Evolutionary conservation across 768 basidiomycete species (phyloP).

Genomic region (Daedaleopsis nitida): DNA sequence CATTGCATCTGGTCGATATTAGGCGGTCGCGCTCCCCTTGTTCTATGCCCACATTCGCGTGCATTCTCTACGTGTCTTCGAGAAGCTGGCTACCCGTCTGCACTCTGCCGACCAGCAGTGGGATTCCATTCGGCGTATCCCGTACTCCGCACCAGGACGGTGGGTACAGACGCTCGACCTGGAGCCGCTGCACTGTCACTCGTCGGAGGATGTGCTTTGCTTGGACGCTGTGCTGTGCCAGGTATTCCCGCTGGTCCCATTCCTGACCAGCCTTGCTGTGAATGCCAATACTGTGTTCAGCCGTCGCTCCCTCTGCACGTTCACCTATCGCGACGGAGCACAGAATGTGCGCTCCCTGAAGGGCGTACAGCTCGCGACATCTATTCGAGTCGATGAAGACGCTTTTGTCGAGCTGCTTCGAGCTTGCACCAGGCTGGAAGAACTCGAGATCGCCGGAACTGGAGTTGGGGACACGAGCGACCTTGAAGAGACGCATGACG

Average conservation of each 20-base stretch:
- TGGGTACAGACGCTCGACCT: constrained; percentile 83
- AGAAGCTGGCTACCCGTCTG: constrained; percentile 60
- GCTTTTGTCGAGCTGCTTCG: constrained; percentile 60
- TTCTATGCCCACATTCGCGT: constrained; percentile 61
- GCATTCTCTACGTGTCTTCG: constrained; percentile 44
- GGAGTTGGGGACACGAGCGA: constrained; percentile 55
- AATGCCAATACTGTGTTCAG: constrained; percentile 63
- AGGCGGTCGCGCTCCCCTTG: constrained; percentile 71
- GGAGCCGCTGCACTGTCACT: constrained; percentile 48
- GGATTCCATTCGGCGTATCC: constrained; percentile 87
- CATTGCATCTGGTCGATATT: neutral
- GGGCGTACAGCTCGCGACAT: constrained; percentile 49
- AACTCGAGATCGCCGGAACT: constrained; percentile 62
- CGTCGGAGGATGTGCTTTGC: constrained; percentile 49
- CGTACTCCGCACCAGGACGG: constrained; percentile 84
- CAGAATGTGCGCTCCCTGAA: constrained; percentile 51
- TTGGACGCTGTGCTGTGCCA: constrained; percentile 65
- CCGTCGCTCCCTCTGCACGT: constrained; percentile 53
- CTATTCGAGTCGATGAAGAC: constrained; percentile 43
- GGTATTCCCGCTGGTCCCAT: constrained; percentile 70
- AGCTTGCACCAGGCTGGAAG: constrained; percentile 57
- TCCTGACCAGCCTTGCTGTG: constrained; percentile 54
- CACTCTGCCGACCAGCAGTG: constrained; percentile 71
- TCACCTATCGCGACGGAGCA: constrained; percentile 54
- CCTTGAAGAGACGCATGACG: constrained; percentile 34